phyloP scores from a whole-genome alignment of 768 basidiomycete genomes.

The Kwoniella mangroviensis region DNA sequence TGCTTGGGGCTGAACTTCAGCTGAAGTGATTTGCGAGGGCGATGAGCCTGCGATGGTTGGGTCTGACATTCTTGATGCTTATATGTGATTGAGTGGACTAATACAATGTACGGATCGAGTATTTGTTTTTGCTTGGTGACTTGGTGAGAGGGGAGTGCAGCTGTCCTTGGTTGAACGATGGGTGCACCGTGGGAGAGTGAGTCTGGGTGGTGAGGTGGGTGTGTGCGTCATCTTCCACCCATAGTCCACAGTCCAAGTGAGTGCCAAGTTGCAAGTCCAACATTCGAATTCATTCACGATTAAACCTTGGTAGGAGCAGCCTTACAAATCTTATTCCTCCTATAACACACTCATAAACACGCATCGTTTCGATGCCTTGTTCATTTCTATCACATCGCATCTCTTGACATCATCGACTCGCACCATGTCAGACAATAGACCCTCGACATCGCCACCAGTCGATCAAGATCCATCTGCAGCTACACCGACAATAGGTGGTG shows the following conservation, averaged over 20 bases:
- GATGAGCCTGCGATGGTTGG: not conserved
- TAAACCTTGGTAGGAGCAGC: not conserved
- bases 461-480: slow-evolving; percentile 2
- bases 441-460: slow-evolving; percentile 3
- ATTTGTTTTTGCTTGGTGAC: not conserved
- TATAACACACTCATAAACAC: not conserved
- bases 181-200: slow-evolving; percentile 22
- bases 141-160: not conserved
- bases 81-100: not conserved
- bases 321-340: slow-evolving; percentile 5
- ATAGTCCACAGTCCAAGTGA: not conserved
- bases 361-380: not conserved
- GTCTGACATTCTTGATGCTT: not conserved
- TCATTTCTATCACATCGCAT: not conserved
- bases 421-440: not conserved
- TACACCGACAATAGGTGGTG: not conserved
- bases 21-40: not conserved
- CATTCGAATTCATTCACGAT: not conserved
- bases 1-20: not conserved
- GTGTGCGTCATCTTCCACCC: slow-evolving; percentile 6
- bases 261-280: not conserved
- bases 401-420: not conserved
- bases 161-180: not conserved
- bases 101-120: not conserved
- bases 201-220: not conserved